Evolutionary conservation across 2,329 filamentous ascomycete genomes (phyloP).

Genomic region (Ceratocystis diversiconidia): DNA sequence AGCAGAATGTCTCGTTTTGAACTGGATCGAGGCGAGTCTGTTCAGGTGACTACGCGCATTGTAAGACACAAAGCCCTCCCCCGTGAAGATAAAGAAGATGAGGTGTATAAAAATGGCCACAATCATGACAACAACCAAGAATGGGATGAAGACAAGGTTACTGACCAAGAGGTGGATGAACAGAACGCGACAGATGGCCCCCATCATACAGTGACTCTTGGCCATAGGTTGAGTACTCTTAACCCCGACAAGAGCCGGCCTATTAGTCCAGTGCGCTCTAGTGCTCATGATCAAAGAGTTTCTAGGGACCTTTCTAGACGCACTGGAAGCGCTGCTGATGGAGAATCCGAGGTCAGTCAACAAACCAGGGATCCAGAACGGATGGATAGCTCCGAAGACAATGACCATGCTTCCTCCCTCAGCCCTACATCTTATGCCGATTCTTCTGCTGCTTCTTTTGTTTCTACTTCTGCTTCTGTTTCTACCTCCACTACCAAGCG

Average conservation of each 20-base stretch:
- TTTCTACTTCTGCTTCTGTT: not conserved
- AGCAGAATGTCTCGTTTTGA: conserved; percentile 45
- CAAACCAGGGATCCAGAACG: conserved; percentile 1
- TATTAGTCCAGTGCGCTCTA: conserved; percentile 8
- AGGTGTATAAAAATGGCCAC: conserved; percentile 17
- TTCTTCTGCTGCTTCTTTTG: conserved; percentile 7
- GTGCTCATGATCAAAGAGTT: conserved; percentile 31
- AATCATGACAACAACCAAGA: conserved; percentile 20
- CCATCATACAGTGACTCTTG: conserved; percentile 9
- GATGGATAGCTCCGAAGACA: not conserved
- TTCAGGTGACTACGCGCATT: conserved; percentile 81
- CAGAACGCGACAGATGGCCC: conserved; percentile 14
- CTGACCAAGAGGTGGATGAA: conserved; percentile 14
- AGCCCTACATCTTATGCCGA: not conserved
- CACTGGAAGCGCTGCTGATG: conserved; percentile 20
- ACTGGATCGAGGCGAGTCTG: conserved; percentile 38
- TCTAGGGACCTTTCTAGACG: conserved; percentile 29
- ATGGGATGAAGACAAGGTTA: conserved; percentile 14
- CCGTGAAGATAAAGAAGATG: conserved; percentile 31
- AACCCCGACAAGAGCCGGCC: conserved; percentile 9
- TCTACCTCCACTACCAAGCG: conserved; percentile 7
- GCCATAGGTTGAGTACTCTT: conserved; percentile 11
- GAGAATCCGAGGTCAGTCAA: conserved; percentile 20
- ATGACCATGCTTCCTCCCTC: not conserved
- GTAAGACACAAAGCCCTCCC: conserved; percentile 55